Conservation (phyloP, 306 rosid species). For the Cicer yamashitae region DNA sequence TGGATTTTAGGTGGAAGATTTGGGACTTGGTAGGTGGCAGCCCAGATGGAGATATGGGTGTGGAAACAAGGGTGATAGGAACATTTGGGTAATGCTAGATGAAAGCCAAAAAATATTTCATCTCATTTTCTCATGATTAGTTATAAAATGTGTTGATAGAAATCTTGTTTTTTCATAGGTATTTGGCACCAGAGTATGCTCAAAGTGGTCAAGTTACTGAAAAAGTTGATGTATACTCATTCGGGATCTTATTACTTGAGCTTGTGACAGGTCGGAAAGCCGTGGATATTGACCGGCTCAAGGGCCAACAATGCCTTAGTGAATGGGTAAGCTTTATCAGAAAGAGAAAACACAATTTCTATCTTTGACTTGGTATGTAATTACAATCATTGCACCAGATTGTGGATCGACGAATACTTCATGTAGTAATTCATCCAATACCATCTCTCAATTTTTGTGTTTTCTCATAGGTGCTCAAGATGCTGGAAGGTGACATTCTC, state of each 20-base stretch:
- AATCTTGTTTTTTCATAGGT: conserved; percentile 54
- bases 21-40: conserved; percentile 99
- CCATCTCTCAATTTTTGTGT: conserved; percentile 13
- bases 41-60: conserved; percentile 91
- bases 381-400: no score
- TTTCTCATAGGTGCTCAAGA: conserved; percentile 73
- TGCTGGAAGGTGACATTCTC: conserved; percentile 80
- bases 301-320: conserved; percentile 93
- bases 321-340: conserved; percentile 73
- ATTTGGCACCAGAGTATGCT: conserved; percentile 97
- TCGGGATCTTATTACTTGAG: conserved; percentile 86
- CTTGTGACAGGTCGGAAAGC: conserved; percentile 95
- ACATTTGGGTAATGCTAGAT: conserved; percentile 74
- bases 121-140: conserved; percentile 12
- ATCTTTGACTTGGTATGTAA: no score
- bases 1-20: conserved; percentile 89
- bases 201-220: conserved; percentile 97
- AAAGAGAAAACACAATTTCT: not conserved
- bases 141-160: conserved; percentile 25
- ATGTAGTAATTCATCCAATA: not conserved
- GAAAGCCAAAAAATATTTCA: conserved; percentile 29
- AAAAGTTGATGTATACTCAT: conserved; percentile 94
- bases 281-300: conserved; percentile 75
- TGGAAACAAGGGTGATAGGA: conserved; percentile 94
- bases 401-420: no score